Percentiles rank a stretch among this genome's conserved stretches.
Evolutionary conservation across 345 rosid species (phyloP).

Genomic region (Eucalyptus marginata): DNA sequence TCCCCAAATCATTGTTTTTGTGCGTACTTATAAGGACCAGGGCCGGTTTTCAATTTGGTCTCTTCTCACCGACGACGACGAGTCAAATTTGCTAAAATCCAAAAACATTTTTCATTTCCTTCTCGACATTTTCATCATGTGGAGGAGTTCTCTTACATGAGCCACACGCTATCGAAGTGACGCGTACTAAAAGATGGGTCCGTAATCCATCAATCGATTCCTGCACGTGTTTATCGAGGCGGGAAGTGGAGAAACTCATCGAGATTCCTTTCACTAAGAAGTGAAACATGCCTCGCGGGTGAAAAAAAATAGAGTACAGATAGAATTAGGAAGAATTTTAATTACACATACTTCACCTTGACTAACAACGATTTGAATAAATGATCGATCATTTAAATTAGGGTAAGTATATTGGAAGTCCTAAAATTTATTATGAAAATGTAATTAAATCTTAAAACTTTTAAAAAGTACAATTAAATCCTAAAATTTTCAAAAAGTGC

Average conservation of each 20-base stretch:
- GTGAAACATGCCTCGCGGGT: neutral
- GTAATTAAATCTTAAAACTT: too few relatives aligned
- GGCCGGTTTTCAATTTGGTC: neutral
- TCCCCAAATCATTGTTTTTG: neutral
- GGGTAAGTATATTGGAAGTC: too few relatives aligned
- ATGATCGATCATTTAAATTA: neutral
- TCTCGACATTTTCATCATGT: neutral
- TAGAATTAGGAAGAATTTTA: too few relatives aligned
- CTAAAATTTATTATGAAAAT: too few relatives aligned
- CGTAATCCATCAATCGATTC: neutral
- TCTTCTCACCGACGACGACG: neutral
- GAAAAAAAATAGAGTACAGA: too few relatives aligned
- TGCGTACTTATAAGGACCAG: neutral
- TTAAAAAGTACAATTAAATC: too few relatives aligned
- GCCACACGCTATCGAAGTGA: neutral
- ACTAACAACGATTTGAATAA: neutral
- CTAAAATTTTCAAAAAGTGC: too few relatives aligned
- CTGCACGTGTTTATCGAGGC: neutral
- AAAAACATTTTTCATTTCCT: neutral
- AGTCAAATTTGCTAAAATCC: neutral
- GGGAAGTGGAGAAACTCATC: neutral
- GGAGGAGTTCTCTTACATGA: neutral
- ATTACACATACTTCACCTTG: too few relatives aligned
- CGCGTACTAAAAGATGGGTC: neutral
- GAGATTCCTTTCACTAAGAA: neutral